Base-by-base conservation (phyloP, 441 rosid species). In the Sinapis alba region DNA sequence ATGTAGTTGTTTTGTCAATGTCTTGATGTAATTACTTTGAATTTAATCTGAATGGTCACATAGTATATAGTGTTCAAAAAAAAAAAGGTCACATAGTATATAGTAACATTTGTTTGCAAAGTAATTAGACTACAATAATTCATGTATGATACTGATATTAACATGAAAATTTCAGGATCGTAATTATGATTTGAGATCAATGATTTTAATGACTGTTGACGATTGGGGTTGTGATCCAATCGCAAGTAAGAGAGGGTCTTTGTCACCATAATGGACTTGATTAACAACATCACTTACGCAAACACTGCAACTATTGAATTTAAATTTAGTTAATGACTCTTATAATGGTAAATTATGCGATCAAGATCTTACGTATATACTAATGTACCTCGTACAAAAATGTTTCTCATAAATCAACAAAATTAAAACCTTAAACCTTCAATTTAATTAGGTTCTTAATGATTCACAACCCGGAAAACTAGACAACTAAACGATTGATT, bases 201-300 rank as follows among this genome's bases (percentile, higher is more conserved):
- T 78, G 61, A 78, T 72, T 72, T 62, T 36, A 59, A 11, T 72
- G 38, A 72, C 66, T 43, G 77, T 78, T 78, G 77, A 78, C 77
- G 28, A 67, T 10, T 53, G 36, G 32, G 53, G 53, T 59, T 50
- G 59, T 19, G 77, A 71, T 72, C 77, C 65, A 66, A 77, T 72
- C 16, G 60, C 60, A 59, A 71, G 57, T 68, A 77, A 72, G 19
- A 66, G n/a, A 72, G 20, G 12, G 77, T 50, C 59, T 26, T 65
- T 65, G 60, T 50, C 74, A 78, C 6, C 28, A 28, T 27, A 53
- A 61, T 67, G 43, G 69, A 67, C 73, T 67, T 51, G 69, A 67
- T 66, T 53, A 72, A 72, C 65, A 61, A 41, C 60, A 53, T 62
- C 73, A 16, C 73, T 66, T 38, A 72, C 65, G 81, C 76, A 65